Conservation (phyloP, 345 rosid species). For the Citrus australasica region DNA sequence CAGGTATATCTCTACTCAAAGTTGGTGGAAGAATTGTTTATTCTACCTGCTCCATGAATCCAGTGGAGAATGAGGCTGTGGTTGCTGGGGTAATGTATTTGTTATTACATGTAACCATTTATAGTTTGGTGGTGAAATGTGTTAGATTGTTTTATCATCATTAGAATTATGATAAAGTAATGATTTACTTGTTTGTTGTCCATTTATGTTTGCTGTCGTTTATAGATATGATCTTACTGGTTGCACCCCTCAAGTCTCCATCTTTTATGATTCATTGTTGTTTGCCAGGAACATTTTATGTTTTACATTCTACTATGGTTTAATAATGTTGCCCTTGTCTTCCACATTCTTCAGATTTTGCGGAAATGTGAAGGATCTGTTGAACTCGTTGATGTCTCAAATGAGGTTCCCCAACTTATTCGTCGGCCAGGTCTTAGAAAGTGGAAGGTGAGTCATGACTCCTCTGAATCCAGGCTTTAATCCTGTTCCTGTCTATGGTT, state of each 20-base stretch:
- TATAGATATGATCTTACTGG: background rate
- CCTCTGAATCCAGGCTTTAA: background rate
- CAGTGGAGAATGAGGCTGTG: constrained; percentile 96
- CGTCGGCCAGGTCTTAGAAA: constrained; percentile 76
- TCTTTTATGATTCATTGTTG: background rate
- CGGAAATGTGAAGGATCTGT: constrained; percentile 75
- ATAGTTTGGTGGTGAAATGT: background rate
- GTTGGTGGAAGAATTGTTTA: constrained; percentile 98
- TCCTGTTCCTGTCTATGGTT: background rate
- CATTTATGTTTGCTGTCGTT: background rate
- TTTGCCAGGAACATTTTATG: background rate
- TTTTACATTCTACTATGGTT: background rate
- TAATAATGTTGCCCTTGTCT: background rate
- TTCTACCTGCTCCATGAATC: constrained; percentile 99
- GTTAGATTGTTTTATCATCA: background rate
- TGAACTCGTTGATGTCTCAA: constrained; percentile 82
- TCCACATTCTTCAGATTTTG: constrained; percentile 51
- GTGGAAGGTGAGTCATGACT: constrained; percentile 72
- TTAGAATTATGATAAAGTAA: background rate
- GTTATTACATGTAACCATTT: background rate
- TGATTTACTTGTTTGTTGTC: background rate
- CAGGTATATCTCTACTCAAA: constrained; percentile 81
- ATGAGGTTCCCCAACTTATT: constrained; percentile 76
- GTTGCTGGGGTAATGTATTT: constrained; percentile 72
- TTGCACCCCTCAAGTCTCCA: background rate